Evolutionary conservation across 768 basidiomycete species (phyloP).

Genomic region (Hypholoma fasciculare): DNA sequence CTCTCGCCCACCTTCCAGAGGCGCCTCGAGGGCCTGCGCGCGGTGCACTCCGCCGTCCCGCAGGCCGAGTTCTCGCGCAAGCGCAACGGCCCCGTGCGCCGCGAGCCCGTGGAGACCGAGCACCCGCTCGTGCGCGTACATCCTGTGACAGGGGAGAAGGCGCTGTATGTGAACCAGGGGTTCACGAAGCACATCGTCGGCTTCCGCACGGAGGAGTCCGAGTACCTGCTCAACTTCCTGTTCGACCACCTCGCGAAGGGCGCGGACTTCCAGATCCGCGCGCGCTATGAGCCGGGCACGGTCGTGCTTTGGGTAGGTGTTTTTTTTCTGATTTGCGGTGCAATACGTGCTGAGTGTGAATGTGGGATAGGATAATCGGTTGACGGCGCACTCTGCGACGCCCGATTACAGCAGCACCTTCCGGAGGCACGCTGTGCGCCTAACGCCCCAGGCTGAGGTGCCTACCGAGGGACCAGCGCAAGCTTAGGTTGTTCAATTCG

Average conservation of each 20-base stretch:
- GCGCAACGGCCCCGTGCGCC: slow-evolving; percentile 45
- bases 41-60: slow-evolving; percentile 54
- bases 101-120: slow-evolving; percentile 46
- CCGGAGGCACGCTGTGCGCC: slow-evolving; percentile 44
- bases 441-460: slow-evolving; percentile 51
- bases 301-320: slow-evolving; percentile 54
- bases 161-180: slow-evolving; percentile 56
- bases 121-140: slow-evolving; percentile 59
- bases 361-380: slow-evolving; percentile 40
- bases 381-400: slow-evolving; percentile 47
- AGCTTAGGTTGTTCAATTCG: background rate
- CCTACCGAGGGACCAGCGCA: slow-evolving; percentile 19
- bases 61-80: slow-evolving; percentile 49
- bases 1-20: slow-evolving; percentile 59
- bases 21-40: slow-evolving; percentile 54
- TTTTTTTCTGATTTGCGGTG: background rate
- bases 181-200: slow-evolving; percentile 58
- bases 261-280: slow-evolving; percentile 50
- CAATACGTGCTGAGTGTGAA: background rate
- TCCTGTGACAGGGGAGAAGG: slow-evolving; percentile 65
- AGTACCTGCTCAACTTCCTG: slow-evolving; percentile 54
- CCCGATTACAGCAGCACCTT: slow-evolving; percentile 37
- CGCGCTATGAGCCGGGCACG: slow-evolving; percentile 50
- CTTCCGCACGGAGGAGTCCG: slow-evolving; percentile 54
- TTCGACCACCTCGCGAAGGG: slow-evolving; percentile 54